These are phyloP conservation scores for Lactifluus subvellereus DNA, from an alignment of 768 basidiomycete species.

Conservation along the genomic window DNA sequence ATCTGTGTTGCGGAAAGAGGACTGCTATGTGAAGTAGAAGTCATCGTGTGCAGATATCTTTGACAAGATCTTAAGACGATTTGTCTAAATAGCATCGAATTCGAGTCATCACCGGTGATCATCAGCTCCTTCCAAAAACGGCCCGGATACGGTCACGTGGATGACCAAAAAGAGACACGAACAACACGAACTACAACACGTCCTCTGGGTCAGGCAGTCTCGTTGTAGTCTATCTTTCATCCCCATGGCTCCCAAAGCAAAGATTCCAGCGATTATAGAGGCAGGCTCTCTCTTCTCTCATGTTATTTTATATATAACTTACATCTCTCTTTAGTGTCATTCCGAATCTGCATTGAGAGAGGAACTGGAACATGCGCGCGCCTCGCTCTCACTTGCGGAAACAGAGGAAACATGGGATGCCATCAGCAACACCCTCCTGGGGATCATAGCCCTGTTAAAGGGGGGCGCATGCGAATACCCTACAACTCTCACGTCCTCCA, in stretches of 20 bases:
- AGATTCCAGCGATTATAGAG: conserved; percentile 16
- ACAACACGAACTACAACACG: background rate
- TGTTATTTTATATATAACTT: background rate
- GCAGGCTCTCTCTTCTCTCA: background rate
- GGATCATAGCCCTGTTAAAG: conserved; percentile 44
- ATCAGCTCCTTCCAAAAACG: background rate
- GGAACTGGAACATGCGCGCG: conserved; percentile 32
- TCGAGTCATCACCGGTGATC: background rate
- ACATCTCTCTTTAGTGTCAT: conserved; percentile 14
- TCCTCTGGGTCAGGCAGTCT: background rate
- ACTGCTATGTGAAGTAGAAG: background rate
- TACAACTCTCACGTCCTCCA: conserved; percentile 42
- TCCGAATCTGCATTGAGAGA: conserved; percentile 17
- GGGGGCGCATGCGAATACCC: conserved; percentile 50
- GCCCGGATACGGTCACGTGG: conserved; percentile 19
- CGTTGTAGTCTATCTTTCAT: background rate
- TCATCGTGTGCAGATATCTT: conserved; percentile 19
- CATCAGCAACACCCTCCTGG: conserved; percentile 46
- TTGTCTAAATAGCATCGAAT: conserved; percentile 10
- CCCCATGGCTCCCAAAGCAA: conserved; percentile 21
- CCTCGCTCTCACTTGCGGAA: conserved; percentile 45
- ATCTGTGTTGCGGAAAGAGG: conserved; percentile 52
- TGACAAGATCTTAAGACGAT: conserved; percentile 1
- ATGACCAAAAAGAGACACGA: background rate
- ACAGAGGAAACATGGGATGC: conserved; percentile 79